Conservation (phyloP, 2,329 filamentous ascomycete genomes). For the Macroventuria anomochaeta region DNA sequence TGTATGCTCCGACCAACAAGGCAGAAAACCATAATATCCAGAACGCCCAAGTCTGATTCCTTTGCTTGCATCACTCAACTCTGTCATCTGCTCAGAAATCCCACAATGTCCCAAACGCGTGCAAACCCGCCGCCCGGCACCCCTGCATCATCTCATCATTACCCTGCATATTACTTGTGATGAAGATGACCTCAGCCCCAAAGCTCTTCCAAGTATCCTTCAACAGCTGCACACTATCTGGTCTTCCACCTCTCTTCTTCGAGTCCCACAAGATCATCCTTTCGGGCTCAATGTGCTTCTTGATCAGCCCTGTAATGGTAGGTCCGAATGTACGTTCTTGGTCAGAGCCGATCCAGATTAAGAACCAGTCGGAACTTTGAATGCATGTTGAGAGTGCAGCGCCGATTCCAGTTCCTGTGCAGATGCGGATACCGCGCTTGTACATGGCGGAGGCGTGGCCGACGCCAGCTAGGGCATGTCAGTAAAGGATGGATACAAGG, state of each 20-base stretch:
- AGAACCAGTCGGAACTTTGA: constrained; percentile 45
- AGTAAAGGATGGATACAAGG: constrained; percentile 6
- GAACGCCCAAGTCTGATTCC: background rate
- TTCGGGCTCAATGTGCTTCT: constrained; percentile 44
- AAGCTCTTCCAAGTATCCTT: constrained; percentile 44
- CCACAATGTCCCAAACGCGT: constrained; percentile 47
- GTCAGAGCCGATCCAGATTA: constrained; percentile 48
- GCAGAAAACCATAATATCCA: background rate
- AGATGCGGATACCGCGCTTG: constrained; percentile 45
- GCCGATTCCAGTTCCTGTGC: constrained; percentile 46
- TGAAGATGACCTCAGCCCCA: constrained; percentile 46
- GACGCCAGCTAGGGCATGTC: constrained; percentile 37
- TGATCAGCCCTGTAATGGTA: constrained; percentile 42
- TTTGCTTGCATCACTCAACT: background rate
- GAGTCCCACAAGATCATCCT: constrained; percentile 49
- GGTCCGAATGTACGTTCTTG: constrained; percentile 46
- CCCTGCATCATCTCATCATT: constrained; percentile 50
- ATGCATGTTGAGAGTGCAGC: constrained; percentile 47
- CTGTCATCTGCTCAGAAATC: constrained; percentile 32
- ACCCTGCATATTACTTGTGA: constrained; percentile 45
- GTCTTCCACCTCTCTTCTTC: constrained; percentile 44
- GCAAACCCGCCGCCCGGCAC: constrained; percentile 39
- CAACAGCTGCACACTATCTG: constrained; percentile 42
- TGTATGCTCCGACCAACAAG: background rate
- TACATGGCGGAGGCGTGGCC: constrained; percentile 47